phyloP scores from a whole-genome alignment of 2,329 filamentous ascomycete genomes.

The Cercospora janseana region DNA sequence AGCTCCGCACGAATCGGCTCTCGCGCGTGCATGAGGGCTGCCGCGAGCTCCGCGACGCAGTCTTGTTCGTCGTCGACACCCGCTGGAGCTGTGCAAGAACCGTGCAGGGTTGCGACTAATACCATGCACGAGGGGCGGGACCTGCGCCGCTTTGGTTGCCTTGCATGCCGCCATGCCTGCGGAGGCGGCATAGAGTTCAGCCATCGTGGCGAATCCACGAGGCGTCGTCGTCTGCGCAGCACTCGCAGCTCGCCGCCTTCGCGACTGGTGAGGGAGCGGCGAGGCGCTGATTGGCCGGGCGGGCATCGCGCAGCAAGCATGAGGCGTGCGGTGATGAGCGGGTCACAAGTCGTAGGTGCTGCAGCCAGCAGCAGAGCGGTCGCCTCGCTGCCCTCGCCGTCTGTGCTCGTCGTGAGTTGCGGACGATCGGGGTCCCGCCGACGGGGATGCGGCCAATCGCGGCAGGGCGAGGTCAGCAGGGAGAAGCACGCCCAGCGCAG shows the following conservation, averaged over 20 bases:
- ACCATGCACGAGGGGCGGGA: constrained; percentile 7
- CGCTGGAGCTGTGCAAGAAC: not conserved
- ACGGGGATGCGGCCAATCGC: not conserved
- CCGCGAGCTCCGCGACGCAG: too few species aligned
- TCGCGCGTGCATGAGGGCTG: too few species aligned
- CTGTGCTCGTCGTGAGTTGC: not conserved
- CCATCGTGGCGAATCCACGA: constrained; percentile 18
- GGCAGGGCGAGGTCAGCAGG: not conserved
- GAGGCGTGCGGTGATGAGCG: constrained; percentile 5
- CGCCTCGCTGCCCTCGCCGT: not conserved
- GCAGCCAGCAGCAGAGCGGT: not conserved
- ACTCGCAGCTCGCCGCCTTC: constrained; percentile 11
- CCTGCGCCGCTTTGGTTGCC: constrained; percentile 4
- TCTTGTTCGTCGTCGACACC: too few species aligned
- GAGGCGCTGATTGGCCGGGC: constrained; percentile 7
- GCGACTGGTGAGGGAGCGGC: constrained; percentile 7
- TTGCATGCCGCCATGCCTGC: constrained; percentile 4
- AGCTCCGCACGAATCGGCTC: too few species aligned
- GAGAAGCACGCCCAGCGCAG: too few species aligned
- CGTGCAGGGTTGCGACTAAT: not conserved
- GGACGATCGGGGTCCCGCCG: not conserved
- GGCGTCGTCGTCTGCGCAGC: constrained; percentile 13
- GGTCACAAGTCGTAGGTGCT: constrained; percentile 1
- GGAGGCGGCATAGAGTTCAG: not conserved
- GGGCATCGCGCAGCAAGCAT: constrained; percentile 1